Evolutionary conservation across 768 basidiomycete species (phyloP).

Genomic region (Termitomyces titanicus): DNA sequence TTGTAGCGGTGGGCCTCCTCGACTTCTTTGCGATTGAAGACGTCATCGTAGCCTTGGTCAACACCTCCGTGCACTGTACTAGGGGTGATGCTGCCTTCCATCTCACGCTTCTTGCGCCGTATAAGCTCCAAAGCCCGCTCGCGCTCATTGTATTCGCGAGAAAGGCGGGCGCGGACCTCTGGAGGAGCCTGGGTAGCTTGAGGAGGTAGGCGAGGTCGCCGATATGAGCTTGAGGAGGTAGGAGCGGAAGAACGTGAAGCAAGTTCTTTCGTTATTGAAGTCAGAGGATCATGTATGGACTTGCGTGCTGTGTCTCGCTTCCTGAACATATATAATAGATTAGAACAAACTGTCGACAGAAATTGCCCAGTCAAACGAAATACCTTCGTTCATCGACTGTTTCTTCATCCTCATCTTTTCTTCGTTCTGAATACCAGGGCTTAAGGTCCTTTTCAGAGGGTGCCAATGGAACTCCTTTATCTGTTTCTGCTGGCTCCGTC

Average conservation of each 20-base stretch:
- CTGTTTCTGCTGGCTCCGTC: constrained; percentile 44
- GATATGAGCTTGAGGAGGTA: constrained; percentile 14
- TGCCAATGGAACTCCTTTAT: constrained; percentile 71
- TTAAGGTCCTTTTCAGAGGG: constrained; percentile 74
- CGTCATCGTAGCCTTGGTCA: constrained; percentile 56
- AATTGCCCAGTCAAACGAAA: neutral
- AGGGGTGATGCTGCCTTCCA: constrained; percentile 64
- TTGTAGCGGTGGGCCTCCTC: constrained; percentile 63
- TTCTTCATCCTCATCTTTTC: constrained; percentile 12
- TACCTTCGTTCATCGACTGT: constrained; percentile 31
- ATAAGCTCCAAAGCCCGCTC: constrained; percentile 74
- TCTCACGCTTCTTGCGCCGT: constrained; percentile 59
- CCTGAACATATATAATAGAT: constrained; percentile 35
- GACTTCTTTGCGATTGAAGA: constrained; percentile 68
- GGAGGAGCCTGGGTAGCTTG: constrained; percentile 27
- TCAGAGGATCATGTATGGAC: constrained; percentile 65
- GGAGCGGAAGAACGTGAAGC: constrained; percentile 32
- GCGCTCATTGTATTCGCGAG: constrained; percentile 73
- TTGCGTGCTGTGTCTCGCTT: constrained; percentile 63
- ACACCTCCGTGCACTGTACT: constrained; percentile 57
- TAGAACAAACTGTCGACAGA: neutral
- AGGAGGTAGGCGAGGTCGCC: constrained; percentile 14
- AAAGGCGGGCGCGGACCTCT: constrained; percentile 54
- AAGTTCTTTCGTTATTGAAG: constrained; percentile 67
- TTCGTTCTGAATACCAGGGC: constrained; percentile 66